Evolutionary conservation across 768 basidiomycete genomes (phyloP).

Genomic region (Sporobolomyces roseus): DNA sequence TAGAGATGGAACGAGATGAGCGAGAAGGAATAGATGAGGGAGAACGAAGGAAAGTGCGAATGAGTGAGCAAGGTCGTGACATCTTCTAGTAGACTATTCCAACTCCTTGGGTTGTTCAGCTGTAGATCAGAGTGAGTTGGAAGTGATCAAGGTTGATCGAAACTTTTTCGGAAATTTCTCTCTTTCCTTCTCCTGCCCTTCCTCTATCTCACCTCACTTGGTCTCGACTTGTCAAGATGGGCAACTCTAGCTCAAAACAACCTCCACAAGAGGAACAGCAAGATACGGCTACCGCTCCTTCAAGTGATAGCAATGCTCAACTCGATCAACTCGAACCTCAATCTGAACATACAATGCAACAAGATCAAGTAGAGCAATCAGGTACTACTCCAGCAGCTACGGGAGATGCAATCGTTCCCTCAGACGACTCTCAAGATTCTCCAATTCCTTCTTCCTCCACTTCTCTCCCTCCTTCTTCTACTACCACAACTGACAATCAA

Average conservation of each 20-base stretch:
- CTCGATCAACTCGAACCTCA: constrained; percentile 1
- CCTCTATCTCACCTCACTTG: too few species aligned
- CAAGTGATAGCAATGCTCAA: neutral
- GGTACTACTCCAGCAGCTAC: too few species aligned
- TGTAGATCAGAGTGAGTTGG: neutral
- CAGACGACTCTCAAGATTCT: neutral
- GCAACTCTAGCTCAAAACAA: constrained; percentile 10
- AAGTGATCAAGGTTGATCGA: neutral
- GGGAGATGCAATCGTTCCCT: too few species aligned
- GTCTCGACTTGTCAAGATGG: too few species aligned
- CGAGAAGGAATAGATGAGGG: neutral
- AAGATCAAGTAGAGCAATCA: neutral
- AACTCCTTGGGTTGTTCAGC: neutral
- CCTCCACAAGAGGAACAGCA: neutral
- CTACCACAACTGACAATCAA: too few species aligned
- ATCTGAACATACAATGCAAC: constrained; percentile 5
- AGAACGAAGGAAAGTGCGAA: neutral
- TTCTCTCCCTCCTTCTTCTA: too few species aligned
- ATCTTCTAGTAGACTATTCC: neutral
- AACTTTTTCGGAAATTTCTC: neutral
- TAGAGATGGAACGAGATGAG: neutral
- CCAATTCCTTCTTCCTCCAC: too few species aligned
- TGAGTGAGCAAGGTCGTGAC: neutral
- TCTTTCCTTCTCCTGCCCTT: neutral
- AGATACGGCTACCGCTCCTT: neutral